Evolutionary conservation across 2,329 filamentous ascomycete genomes (phyloP), one percentile per base, ranked within the genome.

Genomic region (Ceratocystis harringtonii): DNA sequence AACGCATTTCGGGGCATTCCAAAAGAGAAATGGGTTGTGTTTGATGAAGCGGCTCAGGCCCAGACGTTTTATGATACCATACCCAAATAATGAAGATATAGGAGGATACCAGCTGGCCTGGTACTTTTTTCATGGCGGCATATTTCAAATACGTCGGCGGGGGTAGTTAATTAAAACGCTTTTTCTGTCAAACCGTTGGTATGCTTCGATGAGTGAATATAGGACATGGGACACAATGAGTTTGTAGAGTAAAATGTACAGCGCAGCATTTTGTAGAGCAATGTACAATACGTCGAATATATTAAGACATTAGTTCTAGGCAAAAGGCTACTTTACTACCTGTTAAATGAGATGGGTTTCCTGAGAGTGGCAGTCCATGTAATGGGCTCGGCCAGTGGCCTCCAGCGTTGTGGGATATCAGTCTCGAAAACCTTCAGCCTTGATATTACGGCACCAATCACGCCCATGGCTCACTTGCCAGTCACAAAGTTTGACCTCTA

Each of bases 381-480:
- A 3, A 15, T 12, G 36, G 12, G 4, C 10, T 41, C 36, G 3
- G 36, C 36, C 36, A 12, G 48, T 52, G 10, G 10, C 48, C n/a
- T 22, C 48, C 10, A 17, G 22, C 7, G 36, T 15, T 41, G 36
- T 12, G 36, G 10, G 36, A 41, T 41, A 41, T 41, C 48, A 52
- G 60, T 17, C 62, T 55, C n/a, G 22, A 28, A 30, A 58, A 15
- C 10, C 50, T 45, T 36, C 62, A n/a, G 71, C 74, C 69, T 78
- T 73, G 65, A 84, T 83, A 69, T 79, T 78, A 68, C 78, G 81
- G 72, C 89, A 92, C 79, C 83, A 92, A 67, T 89, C 83, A 69
- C 89, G 80, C 2, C 92, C 92, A 70, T 87, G 86, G n/a, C 75
- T 75, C 28, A 95, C 88, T 75, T 97, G 92, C 81, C 88, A 95